Evolutionary conservation across 108 stramenopile species (phyloP), one percentile per base, ranked within the genome.

Genomic region (Nitzschia sp.): DNA sequence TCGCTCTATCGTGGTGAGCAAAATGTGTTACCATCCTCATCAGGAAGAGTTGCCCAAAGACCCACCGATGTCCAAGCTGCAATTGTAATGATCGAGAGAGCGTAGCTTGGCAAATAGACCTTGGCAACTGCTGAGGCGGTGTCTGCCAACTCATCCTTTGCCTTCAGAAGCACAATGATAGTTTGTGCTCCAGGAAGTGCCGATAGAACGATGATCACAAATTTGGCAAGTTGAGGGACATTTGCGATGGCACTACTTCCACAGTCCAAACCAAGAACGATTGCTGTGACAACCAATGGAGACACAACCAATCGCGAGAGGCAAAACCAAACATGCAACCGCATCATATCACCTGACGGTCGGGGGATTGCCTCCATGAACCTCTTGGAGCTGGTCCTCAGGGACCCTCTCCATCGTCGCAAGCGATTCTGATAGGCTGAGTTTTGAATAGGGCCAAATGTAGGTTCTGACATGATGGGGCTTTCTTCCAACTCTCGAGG

Each of bases 21-120:
- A 5, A 68, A 60, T 10, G 73, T 51, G 37, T 29, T 24, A 9
- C 75, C 69, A 50, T 70, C 63, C 25, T 81, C 80, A n/a, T 71
- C 65, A 43, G 84, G 81, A 26, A 81, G 59, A 10, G 84, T 75
- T 15, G 81, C 44, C 57, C 69, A 60, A 25, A 85, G 61, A 10
- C 84, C 87, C 10, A 88, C 26, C 5, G 84, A 76, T 29, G 83
- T 78, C 87, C 87, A 88, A 1, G 63, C 78, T 10, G 87, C 83
- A 37, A 88, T 80, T 8, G 84, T 82, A 41, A 88, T 15, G 14
- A 83, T 81, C 1, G 72, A 81, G 0, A 88, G 58, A 58, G 82
- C 21, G 56, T 88, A 88, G 26, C 75, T 75, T 48, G 84, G 71
- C 10, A 84, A 53, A 58, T 84, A 88, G 2, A 83, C 79, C 57